Conservation (phyloP, 306 rosid genomes). For the Begonia loranthoides region DNA sequence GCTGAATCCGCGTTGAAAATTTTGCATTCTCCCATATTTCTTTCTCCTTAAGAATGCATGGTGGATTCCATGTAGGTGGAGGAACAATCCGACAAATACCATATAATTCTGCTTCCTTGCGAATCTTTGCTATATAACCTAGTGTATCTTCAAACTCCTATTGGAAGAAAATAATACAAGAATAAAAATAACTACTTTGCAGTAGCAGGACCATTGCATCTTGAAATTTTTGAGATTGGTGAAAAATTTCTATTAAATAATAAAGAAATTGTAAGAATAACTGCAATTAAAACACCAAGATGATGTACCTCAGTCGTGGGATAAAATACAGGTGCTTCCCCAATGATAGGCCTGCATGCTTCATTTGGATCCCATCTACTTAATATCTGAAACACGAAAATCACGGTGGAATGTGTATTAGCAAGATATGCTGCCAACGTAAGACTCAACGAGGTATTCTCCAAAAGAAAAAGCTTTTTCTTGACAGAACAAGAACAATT, state of each 20-base stretch:
- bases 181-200: background rate
- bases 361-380: constrained; percentile 69
- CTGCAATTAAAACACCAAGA: background rate
- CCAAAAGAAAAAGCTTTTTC: too few relatives aligned
- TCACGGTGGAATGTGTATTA: background rate
- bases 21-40: constrained; percentile 52
- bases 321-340: constrained; percentile 80
- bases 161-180: constrained; percentile 1
- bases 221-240: too few relatives aligned
- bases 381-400: constrained; percentile 28
- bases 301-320: constrained; percentile 59
- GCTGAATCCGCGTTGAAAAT: constrained; percentile 83
- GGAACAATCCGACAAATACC: constrained; percentile 98
- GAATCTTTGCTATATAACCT: constrained; percentile 72
- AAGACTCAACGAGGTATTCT: too few relatives aligned
- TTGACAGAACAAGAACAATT: too few relatives aligned
- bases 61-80: constrained; percentile 77
- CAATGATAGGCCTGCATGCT: constrained; percentile 62
- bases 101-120: constrained; percentile 57
- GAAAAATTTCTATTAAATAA: background rate
- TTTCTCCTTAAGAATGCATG: constrained; percentile 84
- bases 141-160: constrained; percentile 88
- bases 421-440: background rate
- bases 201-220: too few relatives aligned
- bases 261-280: background rate